Evolutionary conservation across 495 filamentous ascomycete species (phyloP), one percentile per base, ranked within the genome.

Genomic region (Evansstolkia leycettana): DNA sequence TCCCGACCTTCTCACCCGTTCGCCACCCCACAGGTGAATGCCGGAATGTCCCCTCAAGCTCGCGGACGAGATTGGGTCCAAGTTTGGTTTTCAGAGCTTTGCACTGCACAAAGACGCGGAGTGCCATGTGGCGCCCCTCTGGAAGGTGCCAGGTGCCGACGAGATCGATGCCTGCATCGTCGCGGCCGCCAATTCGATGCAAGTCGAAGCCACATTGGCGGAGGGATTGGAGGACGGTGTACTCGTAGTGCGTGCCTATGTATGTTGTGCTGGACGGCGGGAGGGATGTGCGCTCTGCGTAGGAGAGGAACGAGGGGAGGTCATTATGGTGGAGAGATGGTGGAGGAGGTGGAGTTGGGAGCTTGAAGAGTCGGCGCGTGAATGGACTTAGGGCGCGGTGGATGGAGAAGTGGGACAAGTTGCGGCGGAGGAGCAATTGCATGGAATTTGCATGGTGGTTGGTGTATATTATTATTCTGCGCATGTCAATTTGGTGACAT

Each of bases 81-180:
- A 73, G 47, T 39, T 65, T 72, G 15, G 62, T 48, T 38, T 63
- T 64, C 13, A 67, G 40, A 12, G 72, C 71, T 58, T 95, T 98
- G 63, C 90, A 98, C 51, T 94, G 87, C 14, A 85, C 61, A 3
- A 94, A 45, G 1, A 85, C 73, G 33, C 69, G 71, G 3, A 90
- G 38, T 0, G 74, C 67, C 1, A 33, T 55, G 34, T 50, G 49
- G 3, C 64, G 58, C 15, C 43, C 47, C 28, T 43, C 38, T 7
- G 78, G 76, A 5, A 85, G 55, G 9, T 64, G 56, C 89, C 89
- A 96, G 12, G 73, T 73, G 15, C 87, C 88, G 2, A 85, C 59
- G 0, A 95, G 70, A 53, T 96, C 89, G 49, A 93, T 82, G 20
- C 89, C 89, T 33, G 59, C 64, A 57, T 96, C 88, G 11, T 72